Conservation (phyloP, 1,139 yeast species). For the Candida tropicalis region DNA sequence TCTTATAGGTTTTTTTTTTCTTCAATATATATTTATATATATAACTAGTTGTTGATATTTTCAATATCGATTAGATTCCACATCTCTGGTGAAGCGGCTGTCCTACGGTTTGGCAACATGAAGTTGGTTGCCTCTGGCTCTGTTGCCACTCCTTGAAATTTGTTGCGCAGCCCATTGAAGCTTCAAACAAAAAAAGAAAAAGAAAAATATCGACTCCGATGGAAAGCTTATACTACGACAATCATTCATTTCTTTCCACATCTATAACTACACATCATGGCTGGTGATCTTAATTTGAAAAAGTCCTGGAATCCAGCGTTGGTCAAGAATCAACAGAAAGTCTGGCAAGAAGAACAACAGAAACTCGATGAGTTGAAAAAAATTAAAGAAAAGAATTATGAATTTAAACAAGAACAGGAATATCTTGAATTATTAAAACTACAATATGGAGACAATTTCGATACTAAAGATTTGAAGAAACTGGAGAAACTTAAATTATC, state of each 20-base stretch:
- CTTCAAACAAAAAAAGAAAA: constrained; percentile 2
- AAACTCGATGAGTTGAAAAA: constrained; percentile 70
- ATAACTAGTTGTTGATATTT: too few relatives aligned
- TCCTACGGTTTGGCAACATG: too few relatives aligned
- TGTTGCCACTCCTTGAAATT: constrained; percentile 4
- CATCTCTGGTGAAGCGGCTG: too few relatives aligned
- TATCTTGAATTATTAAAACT: constrained; percentile 57
- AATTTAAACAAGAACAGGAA: constrained; percentile 66
- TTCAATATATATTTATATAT: background rate
- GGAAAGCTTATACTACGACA: too few relatives aligned
- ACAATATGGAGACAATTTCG: constrained; percentile 45
- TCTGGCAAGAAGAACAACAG: constrained; percentile 83
- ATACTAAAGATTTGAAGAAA: constrained; percentile 30
- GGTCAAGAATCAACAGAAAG: constrained; percentile 80
- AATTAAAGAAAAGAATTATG: constrained; percentile 65
- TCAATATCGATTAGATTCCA: too few relatives aligned
- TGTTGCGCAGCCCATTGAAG: too few relatives aligned
- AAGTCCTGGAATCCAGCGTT: constrained; percentile 97
- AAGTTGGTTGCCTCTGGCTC: background rate
- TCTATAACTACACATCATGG: constrained; percentile 31
- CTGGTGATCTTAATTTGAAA: constrained; percentile 84
- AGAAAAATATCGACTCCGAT: constrained; percentile 3
- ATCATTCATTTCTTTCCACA: too few relatives aligned
- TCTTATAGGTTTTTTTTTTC: background rate
- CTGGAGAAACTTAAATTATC: constrained; percentile 47